A percentile compares a stretch with the other conserved stretches of the same genome.
Conservation (phyloP, 257 asterid species). For the Fraxinus anomala region DNA sequence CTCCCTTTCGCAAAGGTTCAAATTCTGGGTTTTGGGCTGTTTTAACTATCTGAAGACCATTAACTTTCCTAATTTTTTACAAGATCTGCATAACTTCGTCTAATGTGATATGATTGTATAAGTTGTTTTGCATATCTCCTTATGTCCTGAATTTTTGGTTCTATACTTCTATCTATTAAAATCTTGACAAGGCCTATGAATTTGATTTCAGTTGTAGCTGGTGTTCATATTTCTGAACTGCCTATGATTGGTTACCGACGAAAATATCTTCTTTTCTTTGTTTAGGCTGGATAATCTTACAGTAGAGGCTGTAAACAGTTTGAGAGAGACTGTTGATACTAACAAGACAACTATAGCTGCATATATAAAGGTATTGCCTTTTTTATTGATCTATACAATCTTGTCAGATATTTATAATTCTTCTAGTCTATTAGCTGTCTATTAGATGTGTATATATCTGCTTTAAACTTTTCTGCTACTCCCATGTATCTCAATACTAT, state of each 20-base stretch:
- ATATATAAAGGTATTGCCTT: constrained; percentile 54
- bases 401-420: background rate
- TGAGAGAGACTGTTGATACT: constrained; percentile 63
- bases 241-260: background rate
- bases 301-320: constrained; percentile 61
- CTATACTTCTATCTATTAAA: too few species aligned
- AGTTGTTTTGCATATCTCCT: background rate
- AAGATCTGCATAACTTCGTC: background rate
- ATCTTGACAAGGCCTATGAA: background rate
- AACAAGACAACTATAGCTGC: constrained; percentile 57
- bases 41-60: background rate
- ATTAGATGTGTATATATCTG: background rate
- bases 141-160: background rate
- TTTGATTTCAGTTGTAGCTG: background rate
- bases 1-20: background rate
- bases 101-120: background rate
- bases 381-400: background rate
- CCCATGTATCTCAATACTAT: background rate
- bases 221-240: constrained; percentile 11
- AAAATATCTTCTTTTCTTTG: constrained; percentile 20
- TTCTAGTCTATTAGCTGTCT: background rate
- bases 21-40: background rate
- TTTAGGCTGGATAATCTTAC: constrained; percentile 62
- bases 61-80: background rate
- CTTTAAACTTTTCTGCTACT: background rate